Evolutionary conservation across 2,329 filamentous ascomycete genomes (phyloP), one percentile per base, ranked within the genome.

Genomic region (Aschersonia sp.): DNA sequence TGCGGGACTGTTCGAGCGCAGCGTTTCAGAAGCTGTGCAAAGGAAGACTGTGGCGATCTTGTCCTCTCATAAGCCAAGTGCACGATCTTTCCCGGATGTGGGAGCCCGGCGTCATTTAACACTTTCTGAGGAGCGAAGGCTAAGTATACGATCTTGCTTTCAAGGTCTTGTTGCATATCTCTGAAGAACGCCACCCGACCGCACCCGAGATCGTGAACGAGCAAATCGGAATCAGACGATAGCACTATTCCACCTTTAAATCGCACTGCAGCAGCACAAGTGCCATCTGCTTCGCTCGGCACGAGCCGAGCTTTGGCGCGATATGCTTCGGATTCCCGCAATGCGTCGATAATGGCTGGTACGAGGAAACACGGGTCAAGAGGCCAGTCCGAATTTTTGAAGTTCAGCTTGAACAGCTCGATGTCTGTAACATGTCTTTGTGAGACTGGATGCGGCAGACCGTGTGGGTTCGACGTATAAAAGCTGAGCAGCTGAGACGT

Each of bases 161-260:
- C 53, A 50, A 53, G 50, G 32, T 60, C 49, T 30, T 58, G 35
- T 35, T 76, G 70, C 1, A 90, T 61, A 44, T 87, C 82, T 48
- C 74, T 70, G 32, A 94, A 74, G 48, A 90, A 81, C 0, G 80
- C 68, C 0, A 94, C 78, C 1, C 71, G 68, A 0, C 83, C 83
- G 1, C 71, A 52, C 0, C 81, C 82, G 7, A 90, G 70, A 49
- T 87, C 74, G 58, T 89, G 81, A 0, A 90, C 72, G 0, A 94
- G 67, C 7, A 95, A 71, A 58, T 97, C 90, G 0, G 88, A 94
- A 57, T 97, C 90, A n/a, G 79, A 81, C 0, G 87, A 94, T 6
- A 95, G 64, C 11, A 87, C 73, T 2, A 70, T 67, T 0, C 76
- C 77, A 2, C 72, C 69, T 32, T 69, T 58, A 2, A 66, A 52